Evolutionary conservation across 495 filamentous ascomycete genomes (phyloP).

Genomic region (Recurvomyces mirabilis): DNA sequence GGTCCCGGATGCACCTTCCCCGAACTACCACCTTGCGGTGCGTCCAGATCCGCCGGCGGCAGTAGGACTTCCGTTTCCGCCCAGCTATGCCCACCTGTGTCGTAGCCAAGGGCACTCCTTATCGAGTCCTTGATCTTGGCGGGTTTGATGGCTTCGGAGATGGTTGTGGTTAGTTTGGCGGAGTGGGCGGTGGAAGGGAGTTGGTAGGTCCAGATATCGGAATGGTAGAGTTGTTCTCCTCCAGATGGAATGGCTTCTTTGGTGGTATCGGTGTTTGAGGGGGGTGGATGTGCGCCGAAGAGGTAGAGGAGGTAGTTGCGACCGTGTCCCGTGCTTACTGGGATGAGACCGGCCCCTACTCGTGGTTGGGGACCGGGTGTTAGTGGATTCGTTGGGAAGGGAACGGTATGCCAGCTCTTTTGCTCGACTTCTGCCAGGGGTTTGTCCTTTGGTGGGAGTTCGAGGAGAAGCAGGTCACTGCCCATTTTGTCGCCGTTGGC

Average conservation of each 20-base stretch:
- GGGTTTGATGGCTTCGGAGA: constrained; percentile 27
- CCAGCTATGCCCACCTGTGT: constrained; percentile 37
- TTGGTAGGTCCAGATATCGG: constrained; percentile 44
- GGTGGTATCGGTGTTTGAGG: constrained; percentile 2
- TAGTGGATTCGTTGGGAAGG: constrained; percentile 39
- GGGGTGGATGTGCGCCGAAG: constrained; percentile 27
- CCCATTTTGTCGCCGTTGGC: constrained; percentile 28
- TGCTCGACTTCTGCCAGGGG: constrained; percentile 27
- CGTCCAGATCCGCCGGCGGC: constrained; percentile 31
- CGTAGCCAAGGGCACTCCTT: constrained; percentile 31
- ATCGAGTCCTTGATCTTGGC: constrained; percentile 43
- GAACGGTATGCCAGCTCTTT: constrained; percentile 34
- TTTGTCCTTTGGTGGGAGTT: constrained; percentile 28
- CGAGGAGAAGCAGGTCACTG: constrained; percentile 35
- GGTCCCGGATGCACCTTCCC: constrained; percentile 45
- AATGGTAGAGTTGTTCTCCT: constrained; percentile 25
- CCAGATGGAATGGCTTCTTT: no score
- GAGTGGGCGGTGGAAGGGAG: constrained; percentile 29
- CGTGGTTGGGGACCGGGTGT: constrained; percentile 37
- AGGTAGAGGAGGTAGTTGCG: constrained; percentile 43
- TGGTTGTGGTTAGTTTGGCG: constrained; percentile 29
- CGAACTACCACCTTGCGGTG: no score
- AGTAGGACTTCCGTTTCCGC: constrained; percentile 38
- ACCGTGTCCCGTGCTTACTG: constrained; percentile 40
- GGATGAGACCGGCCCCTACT: constrained; percentile 34